Base-by-base conservation (phyloP, 2,329 filamentous ascomycete species). In the Didymella pinodella region DNA sequence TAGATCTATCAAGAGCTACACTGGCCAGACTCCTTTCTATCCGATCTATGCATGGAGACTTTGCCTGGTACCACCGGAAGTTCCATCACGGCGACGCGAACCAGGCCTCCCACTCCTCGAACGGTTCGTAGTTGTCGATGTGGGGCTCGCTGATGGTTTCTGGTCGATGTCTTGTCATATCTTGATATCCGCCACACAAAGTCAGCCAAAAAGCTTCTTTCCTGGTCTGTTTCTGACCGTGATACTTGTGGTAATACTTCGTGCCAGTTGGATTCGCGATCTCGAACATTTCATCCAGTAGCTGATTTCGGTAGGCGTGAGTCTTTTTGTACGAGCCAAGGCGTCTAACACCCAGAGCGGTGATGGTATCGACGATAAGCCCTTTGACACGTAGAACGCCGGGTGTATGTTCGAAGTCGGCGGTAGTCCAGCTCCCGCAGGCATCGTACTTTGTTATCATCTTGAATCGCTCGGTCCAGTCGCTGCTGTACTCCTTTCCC, bases 201-300 rank as follows among this genome's bases (percentile, higher is more conserved):
- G 54, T 47, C 25, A 57, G 54, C 54, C 54, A 57, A 20, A 57
- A 57, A 2, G 54, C 54, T 43, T 57, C 48, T 34, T 57, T 57
- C 11, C 28, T 50, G 16, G 48, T 51, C 41, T 57, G 54, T 2
- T 26, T 28, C 18, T 51, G 41, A 20, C 47, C 28, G 20, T 12
- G 18, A 22, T 41, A 41, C n/a, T 22, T 41, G 38, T 41, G 11
- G 18, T 51, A 47, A 26, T 34, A 36, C 10, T n/a, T 20, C 3
- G 29, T 41, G 1, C 41, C 41, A 16, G 8, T 8, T 43, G 54
- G 48, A 3, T 47, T 12, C 3, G 54, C 54, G 1, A 57, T 34
- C 34, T 51, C 5, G 32, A 32, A 47, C 48, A 57, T 51, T 3
- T 57, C 54, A 11, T 51, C 43, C 16, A 57, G 43, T 6, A 57